phyloP scores from a whole-genome alignment of 805 yeast genomes.

The Saccharomyces jurei region DNA sequence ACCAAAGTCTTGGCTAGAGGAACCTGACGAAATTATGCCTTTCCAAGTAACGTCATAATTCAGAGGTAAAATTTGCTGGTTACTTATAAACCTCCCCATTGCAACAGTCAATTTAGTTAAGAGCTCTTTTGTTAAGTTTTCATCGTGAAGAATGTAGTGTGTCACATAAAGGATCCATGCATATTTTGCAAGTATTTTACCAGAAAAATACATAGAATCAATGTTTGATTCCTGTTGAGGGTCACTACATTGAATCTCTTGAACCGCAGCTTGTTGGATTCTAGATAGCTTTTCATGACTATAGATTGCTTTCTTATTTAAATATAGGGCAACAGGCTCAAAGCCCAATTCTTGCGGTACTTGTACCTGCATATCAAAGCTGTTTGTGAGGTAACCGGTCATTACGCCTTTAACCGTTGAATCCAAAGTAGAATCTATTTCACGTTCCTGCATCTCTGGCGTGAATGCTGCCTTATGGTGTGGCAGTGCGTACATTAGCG shows the following conservation, averaged over 20 bases:
- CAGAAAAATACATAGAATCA: constrained; percentile 86
- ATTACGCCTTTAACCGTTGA: constrained; percentile 46
- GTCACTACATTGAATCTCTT: constrained; percentile 21
- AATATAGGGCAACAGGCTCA: constrained; percentile 35
- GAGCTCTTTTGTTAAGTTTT: constrained; percentile 40
- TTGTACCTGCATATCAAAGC: constrained; percentile 35
- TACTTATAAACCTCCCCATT: constrained; percentile 56
- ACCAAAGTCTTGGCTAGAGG: constrained; percentile 57
- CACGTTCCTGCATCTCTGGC: constrained; percentile 17
- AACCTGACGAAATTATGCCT: constrained; percentile 67
- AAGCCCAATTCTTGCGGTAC: constrained; percentile 41
- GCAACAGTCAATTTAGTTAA: constrained; percentile 59
- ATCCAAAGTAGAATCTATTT: constrained; percentile 27
- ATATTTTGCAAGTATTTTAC: constrained; percentile 81
- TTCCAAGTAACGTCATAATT: constrained; percentile 73
- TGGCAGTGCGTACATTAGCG: constrained; percentile 56
- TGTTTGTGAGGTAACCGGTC: constrained; percentile 37
- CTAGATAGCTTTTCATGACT: constrained; percentile 23
- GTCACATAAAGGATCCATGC: constrained; percentile 77
- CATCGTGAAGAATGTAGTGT: constrained; percentile 55
- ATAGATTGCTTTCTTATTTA: constrained; percentile 24
- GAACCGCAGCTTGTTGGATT: constrained; percentile 30
- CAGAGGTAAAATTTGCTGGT: constrained; percentile 65
- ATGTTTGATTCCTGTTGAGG: constrained; percentile 37
- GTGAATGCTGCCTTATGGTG: constrained; percentile 49